A percentile compares a stretch with the other conserved stretches of the same genome.
Evolutionary conservation across 2,329 filamentous ascomycete genomes (phyloP).

Genomic region (Oidium heveae): DNA sequence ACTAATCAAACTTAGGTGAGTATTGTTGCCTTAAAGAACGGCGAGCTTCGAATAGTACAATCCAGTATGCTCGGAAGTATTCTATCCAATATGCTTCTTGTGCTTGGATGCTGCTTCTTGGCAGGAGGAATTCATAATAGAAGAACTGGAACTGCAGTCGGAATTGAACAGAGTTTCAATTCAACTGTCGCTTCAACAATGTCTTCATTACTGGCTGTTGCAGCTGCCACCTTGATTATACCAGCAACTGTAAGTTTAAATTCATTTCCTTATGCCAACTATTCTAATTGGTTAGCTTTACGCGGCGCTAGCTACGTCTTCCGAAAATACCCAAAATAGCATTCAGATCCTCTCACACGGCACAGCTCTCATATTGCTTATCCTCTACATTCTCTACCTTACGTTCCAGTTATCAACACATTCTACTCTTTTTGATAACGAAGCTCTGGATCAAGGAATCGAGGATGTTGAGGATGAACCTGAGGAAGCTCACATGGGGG

Average conservation of each 20-base stretch:
- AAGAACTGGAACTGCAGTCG: slow-evolving; percentile 7
- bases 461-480: slow-evolving; percentile 5
- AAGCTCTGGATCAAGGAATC: slow-evolving; percentile 12
- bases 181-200: slow-evolving; percentile 56
- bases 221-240: slow-evolving; percentile 55
- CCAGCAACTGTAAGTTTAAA: slow-evolving; percentile 33
- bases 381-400: slow-evolving; percentile 54
- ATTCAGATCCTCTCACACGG: slow-evolving; percentile 50
- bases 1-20: slow-evolving; percentile 35
- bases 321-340: slow-evolving; percentile 22
- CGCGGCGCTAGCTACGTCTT: slow-evolving; percentile 28
- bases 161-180: slow-evolving; percentile 48
- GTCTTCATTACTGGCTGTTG: slow-evolving; percentile 45
- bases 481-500: slow-evolving; percentile 6
- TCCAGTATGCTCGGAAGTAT: slow-evolving; percentile 93
- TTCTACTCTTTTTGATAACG: slow-evolving; percentile 41
- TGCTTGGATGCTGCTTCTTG: slow-evolving; percentile 59
- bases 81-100: slow-evolving; percentile 77
- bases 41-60: slow-evolving; percentile 89
- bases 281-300: slow-evolving; percentile 25
- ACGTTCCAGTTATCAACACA: slow-evolving; percentile 58
- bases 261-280: not conserved
- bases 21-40: slow-evolving; percentile 64
- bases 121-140: slow-evolving; percentile 40
- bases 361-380: slow-evolving; percentile 47